Percentiles rank a stretch among this genome's conserved stretches.
Conservation (phyloP, 768 basidiomycete species). For the Trametes sanguinea region DNA sequence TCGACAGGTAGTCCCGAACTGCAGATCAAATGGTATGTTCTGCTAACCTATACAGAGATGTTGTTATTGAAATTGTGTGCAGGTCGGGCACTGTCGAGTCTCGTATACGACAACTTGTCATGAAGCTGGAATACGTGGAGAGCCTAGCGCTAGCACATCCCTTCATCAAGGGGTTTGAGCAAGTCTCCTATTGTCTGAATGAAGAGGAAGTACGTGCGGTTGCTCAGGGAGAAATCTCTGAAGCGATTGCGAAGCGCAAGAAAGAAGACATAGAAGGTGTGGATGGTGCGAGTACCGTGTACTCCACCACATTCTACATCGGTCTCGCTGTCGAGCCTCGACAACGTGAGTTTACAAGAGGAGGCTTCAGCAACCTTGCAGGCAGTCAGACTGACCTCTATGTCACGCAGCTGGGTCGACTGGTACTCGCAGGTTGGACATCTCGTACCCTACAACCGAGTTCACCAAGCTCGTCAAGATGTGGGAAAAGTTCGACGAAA, state of each 20-base stretch:
- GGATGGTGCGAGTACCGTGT: slow-evolving; percentile 76
- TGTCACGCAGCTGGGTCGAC: slow-evolving; percentile 61
- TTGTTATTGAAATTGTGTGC: neutral
- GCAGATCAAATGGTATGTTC: slow-evolving; percentile 87
- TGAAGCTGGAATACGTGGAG: slow-evolving; percentile 97
- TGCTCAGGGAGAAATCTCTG: slow-evolving; percentile 84
- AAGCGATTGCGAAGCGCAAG: slow-evolving; percentile 68
- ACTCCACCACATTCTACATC: slow-evolving; percentile 98
- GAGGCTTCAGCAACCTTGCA: neutral
- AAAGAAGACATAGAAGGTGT: slow-evolving; percentile 78
- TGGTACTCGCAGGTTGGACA: slow-evolving; percentile 86
- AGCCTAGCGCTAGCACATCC: slow-evolving; percentile 91
- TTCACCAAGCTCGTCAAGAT: slow-evolving; percentile 91
- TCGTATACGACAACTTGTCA: slow-evolving; percentile 90
- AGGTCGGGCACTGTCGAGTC: slow-evolving; percentile 99
- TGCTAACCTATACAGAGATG: neutral
- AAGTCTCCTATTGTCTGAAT: slow-evolving; percentile 77
- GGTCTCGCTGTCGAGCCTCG: slow-evolving; percentile 91
- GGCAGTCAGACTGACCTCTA: neutral
- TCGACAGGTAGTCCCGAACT: slow-evolving; percentile 82
- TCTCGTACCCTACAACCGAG: slow-evolving; percentile 95
- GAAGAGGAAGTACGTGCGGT: slow-evolving; percentile 89
- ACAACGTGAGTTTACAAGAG: slow-evolving; percentile 60
- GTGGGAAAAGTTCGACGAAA: slow-evolving; percentile 95
- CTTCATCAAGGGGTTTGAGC: slow-evolving; percentile 92